Evolutionary conservation across 106 monocot species (phyloP).

Genomic region (Vanilla planifolia): DNA sequence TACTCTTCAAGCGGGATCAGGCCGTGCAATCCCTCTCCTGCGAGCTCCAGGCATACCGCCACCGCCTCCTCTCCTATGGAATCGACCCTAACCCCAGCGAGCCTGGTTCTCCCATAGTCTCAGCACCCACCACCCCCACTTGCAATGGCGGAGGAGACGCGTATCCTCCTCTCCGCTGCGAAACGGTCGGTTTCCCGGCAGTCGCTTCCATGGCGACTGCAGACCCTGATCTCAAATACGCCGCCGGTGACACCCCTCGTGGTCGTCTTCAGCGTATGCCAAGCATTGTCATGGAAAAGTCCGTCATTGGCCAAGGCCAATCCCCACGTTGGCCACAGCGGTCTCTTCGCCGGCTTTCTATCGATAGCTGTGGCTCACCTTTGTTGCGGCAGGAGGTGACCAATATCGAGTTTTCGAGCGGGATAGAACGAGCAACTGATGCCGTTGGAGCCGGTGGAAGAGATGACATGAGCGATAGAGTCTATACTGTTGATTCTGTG

Average conservation of each 20-base stretch:
- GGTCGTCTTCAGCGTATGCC: constrained; percentile 1
- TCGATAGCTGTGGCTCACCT: constrained; percentile 9
- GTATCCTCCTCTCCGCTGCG: constrained; percentile 13
- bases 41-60: constrained; percentile 8
- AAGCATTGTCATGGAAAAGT: not conserved
- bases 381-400: constrained; percentile 4
- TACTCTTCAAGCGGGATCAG: constrained; percentile 3
- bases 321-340: constrained; percentile 2
- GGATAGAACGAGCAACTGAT: constrained; percentile 3
- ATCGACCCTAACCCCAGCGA: not conserved
- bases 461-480: constrained; percentile 33
- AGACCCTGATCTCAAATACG: constrained; percentile 7
- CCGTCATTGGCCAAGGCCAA: not conserved
- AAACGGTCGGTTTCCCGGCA: not conserved
- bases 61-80: constrained; percentile 1
- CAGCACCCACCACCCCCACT: not conserved
- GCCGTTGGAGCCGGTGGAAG: not conserved
- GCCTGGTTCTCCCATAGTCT: not conserved
- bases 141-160: not conserved
- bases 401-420: constrained; percentile 10
- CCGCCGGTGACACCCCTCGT: constrained; percentile 10
- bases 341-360: constrained; percentile 6
- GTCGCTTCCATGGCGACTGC: not conserved
- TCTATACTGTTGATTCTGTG: constrained; percentile 48
- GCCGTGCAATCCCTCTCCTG: constrained; percentile 4